A percentile compares a stretch with the other conserved stretches of the same genome.
phyloP scores from a whole-genome alignment of 2,329 filamentous ascomycete species.

The Septoria petroselini region DNA sequence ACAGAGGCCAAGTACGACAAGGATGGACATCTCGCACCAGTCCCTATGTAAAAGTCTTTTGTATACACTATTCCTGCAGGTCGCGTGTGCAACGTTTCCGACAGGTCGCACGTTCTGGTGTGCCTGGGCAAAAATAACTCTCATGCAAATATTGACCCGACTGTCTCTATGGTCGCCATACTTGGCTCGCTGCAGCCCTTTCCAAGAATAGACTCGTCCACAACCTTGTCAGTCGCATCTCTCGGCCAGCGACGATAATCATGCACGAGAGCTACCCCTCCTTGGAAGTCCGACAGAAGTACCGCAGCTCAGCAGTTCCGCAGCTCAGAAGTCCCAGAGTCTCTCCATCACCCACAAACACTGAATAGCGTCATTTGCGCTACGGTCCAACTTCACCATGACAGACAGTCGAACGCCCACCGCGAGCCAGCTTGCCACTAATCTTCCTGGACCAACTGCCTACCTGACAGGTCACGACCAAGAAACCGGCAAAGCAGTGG shows the following conservation, averaged over 20 bases:
- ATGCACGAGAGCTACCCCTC: not conserved
- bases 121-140: too few species aligned
- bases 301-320: not conserved
- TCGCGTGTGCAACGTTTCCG: too few species aligned
- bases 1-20: constrained; percentile 81
- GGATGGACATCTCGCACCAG: constrained; percentile 65
- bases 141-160: too few species aligned
- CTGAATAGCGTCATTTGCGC: not conserved
- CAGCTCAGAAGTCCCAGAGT: not conserved
- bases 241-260: too few species aligned
- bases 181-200: too few species aligned
- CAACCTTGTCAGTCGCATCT: too few species aligned
- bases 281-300: not conserved
- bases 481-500: constrained; percentile 35
- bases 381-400: constrained; percentile 1
- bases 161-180: too few species aligned
- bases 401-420: constrained; percentile 30
- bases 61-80: too few species aligned
- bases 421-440: constrained; percentile 31
- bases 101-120: too few species aligned
- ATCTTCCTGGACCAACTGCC: constrained; percentile 36
- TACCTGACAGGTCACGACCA: constrained; percentile 39
- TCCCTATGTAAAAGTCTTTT: constrained; percentile 45
- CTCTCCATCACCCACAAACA: not conserved
- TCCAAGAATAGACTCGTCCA: too few species aligned